Evolutionary conservation across 495 filamentous ascomycete species (phyloP), one percentile per base, ranked within the genome.

Genomic region (Hapsidospora chrysogenum): DNA sequence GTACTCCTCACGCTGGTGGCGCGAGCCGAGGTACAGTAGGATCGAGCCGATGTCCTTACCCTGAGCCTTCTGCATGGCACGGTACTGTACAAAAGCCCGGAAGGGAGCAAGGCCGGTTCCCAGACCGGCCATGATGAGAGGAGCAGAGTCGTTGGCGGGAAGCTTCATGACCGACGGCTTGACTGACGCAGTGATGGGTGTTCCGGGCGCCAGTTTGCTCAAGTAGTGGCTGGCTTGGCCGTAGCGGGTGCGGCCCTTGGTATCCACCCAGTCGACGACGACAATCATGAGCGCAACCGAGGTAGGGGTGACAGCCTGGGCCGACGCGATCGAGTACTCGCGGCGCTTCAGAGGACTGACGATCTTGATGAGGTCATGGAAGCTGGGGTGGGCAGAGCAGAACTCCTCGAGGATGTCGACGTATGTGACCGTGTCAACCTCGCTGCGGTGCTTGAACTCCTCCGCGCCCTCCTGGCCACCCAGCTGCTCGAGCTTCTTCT

Each of bases 41-140:
- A 95, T 85, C 19, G 85, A 63, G 30, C 89, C 89, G 46, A 97
- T 93, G 38, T 89, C 77, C 60, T 86, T 83, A 52, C 89, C 89
- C 59, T 92, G 82, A 22, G 79, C 73, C 60, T 92, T 92, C 57
- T 96, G 87, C 72, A 86, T 85, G 13, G 89, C 89, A 28, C 89
- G 87, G 64, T 97, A 85, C 58, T 97, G 92, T 33, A 95, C 79
- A 51, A 97, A 97, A 33, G 89, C 89, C 41, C 89, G 80, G 80
- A 96, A 97, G 20, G 89, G 89, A 5, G 89, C 89, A 13, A 97
- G 76, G 49, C 89, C 89, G 3, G 89, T 97, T 42, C 89, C 89
- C n/a, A 97, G 80, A 58, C 89, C 89, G 20, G 89, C 89, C 89
- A 97, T 97, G 67, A 97, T 95, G 41, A 97, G 69, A 7, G 89